These are phyloP conservation scores for Phytopythium boreale DNA, from an alignment of 352 stramenopile species.

Conservation along the genomic window DNA sequence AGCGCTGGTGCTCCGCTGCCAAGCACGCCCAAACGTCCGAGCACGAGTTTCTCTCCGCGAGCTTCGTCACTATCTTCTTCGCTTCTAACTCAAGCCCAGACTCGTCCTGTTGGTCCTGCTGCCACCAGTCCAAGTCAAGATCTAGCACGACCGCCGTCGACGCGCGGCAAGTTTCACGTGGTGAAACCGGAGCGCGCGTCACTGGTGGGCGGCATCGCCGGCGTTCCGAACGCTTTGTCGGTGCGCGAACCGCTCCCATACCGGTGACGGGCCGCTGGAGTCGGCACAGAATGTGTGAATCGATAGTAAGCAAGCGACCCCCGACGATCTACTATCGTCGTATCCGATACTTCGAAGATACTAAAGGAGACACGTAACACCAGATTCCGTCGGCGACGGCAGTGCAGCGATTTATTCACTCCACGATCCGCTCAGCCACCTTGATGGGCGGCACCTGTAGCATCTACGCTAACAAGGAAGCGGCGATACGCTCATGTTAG, in stretches of 20 bases:
- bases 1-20: not conserved
- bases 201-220: slow-evolving; percentile 35
- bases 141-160: slow-evolving; percentile 11
- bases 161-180: slow-evolving; percentile 45
- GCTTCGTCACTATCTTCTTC: slow-evolving; percentile 14
- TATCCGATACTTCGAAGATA: too few relatives aligned
- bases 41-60: slow-evolving; percentile 42
- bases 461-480: too few relatives aligned
- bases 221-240: slow-evolving; percentile 40
- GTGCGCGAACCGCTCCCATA: slow-evolving; percentile 50
- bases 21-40: slow-evolving; percentile 24
- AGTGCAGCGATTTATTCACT: too few relatives aligned
- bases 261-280: slow-evolving; percentile 41
- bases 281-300: too few relatives aligned
- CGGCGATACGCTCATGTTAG: too few relatives aligned
- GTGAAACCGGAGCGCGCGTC: slow-evolving; percentile 29
- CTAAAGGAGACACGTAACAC: too few relatives aligned
- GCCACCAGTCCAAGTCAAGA: slow-evolving; percentile 1
- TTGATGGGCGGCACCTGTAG: too few relatives aligned
- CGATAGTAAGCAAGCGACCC: too few relatives aligned
- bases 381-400: too few relatives aligned
- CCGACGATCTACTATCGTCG: too few relatives aligned
- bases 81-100: not conserved
- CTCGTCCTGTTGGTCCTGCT: not conserved
- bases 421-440: too few relatives aligned